Evolutionary conservation across 2,329 filamentous ascomycete species (phyloP).

Genomic region (Rhynchosporium graminicola): DNA sequence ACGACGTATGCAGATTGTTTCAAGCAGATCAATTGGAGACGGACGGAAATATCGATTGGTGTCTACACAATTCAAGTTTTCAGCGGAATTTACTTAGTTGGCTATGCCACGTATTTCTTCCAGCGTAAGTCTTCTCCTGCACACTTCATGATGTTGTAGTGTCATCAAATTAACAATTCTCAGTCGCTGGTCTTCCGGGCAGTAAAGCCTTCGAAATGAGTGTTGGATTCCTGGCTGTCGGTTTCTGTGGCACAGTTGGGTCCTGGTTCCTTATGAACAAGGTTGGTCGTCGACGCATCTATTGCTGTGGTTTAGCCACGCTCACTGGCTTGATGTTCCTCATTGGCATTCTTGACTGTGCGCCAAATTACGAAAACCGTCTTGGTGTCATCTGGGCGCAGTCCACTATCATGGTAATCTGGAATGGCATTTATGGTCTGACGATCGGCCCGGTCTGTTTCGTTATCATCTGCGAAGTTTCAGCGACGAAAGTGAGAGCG

Average conservation of each 20-base stretch:
- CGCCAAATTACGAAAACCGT: slow-evolving; percentile 30
- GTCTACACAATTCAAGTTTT: slow-evolving; percentile 29
- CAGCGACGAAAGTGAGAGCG: slow-evolving; percentile 42
- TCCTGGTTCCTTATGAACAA: slow-evolving; percentile 51
- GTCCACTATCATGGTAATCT: slow-evolving; percentile 43
- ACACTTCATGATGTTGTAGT: background rate
- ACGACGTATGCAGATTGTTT: slow-evolving; percentile 39
- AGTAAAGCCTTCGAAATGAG: slow-evolving; percentile 53
- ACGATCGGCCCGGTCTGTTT: slow-evolving; percentile 46
- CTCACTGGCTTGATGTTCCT: slow-evolving; percentile 46
- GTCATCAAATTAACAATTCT: background rate
- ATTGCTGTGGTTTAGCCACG: slow-evolving; percentile 50
- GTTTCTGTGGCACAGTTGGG: slow-evolving; percentile 51
- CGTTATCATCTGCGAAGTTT: slow-evolving; percentile 45
- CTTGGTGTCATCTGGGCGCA: slow-evolving; percentile 40
- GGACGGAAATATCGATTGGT: slow-evolving; percentile 32
- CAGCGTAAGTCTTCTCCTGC: slow-evolving; percentile 32
- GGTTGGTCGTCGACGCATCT: slow-evolving; percentile 50
- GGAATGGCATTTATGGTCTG: slow-evolving; percentile 44
- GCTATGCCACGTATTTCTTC: slow-evolving; percentile 51
- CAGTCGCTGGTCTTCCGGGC: slow-evolving; percentile 47
- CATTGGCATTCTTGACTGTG: slow-evolving; percentile 40
- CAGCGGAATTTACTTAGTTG: slow-evolving; percentile 40
- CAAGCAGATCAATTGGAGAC: slow-evolving; percentile 27
- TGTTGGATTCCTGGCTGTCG: slow-evolving; percentile 48